These are phyloP conservation scores for Laburnicola sp. DNA, from an alignment of 2,329 filamentous ascomycete genomes.

Conservation along the genomic window DNA sequence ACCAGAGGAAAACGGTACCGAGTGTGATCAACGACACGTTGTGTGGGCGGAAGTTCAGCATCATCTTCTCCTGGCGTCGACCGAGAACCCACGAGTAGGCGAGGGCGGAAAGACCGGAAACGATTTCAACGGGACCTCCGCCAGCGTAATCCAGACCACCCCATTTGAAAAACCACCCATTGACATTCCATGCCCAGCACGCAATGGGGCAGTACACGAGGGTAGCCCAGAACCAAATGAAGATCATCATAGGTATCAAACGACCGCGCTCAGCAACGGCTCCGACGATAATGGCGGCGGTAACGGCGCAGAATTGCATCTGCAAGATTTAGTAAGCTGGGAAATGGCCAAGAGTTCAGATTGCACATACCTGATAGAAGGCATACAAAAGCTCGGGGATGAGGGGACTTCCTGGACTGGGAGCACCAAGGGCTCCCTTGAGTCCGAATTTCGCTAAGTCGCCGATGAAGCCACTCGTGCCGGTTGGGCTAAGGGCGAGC, in stretches of 20 bases:
- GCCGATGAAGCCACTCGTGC: conserved; percentile 88
- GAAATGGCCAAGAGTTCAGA: background rate
- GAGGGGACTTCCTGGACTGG: conserved; percentile 85
- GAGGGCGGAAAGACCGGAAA: conserved; percentile 86
- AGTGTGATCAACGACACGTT: conserved; percentile 97
- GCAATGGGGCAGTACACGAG: conserved; percentile 96
- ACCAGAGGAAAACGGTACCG: conserved; percentile 94
- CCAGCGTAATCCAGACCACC: conserved; percentile 96
- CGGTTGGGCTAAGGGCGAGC: conserved; percentile 80
- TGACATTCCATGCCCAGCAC: conserved; percentile 95
- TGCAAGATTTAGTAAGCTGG: conserved; percentile 45
- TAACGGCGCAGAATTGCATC: conserved; percentile 98
- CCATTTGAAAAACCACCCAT: conserved; percentile 89
- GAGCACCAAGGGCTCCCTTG: conserved; percentile 76
- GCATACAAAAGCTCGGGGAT: conserved; percentile 89
- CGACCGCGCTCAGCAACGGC: conserved; percentile 93
- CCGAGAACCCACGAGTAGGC: conserved; percentile 96
- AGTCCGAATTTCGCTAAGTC: conserved; percentile 88
- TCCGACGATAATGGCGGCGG: conserved; percentile 86
- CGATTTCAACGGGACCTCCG: conserved; percentile 96
- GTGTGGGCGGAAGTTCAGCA: conserved; percentile 99
- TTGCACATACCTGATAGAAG: conserved; percentile 77
- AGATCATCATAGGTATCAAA: conserved; percentile 90
- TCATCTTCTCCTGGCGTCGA: conserved; percentile 97
- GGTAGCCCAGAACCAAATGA: conserved; percentile 94